Evolutionary conservation across 805 yeast species (phyloP).

Genomic region (Pichia ethanolica): DNA sequence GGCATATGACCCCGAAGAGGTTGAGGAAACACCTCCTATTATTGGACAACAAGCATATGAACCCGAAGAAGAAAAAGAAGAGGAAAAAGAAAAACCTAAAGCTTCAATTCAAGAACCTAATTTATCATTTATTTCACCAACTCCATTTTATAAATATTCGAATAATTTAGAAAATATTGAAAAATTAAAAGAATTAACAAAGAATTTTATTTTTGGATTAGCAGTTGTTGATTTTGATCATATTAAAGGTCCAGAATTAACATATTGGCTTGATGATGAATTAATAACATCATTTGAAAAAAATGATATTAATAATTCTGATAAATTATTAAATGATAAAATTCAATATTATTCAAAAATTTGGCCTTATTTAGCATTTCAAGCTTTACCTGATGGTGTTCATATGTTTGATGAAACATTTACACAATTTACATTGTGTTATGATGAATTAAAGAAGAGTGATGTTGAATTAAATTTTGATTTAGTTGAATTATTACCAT

Average conservation of each 20-base stretch:
- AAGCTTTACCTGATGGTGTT: constrained; percentile 93
- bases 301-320: not conserved
- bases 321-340: constrained; percentile 20
- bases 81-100: not conserved
- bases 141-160: constrained; percentile 8
- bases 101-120: not conserved
- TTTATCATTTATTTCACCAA: not conserved
- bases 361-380: constrained; percentile 90
- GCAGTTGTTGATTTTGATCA: constrained; percentile 93
- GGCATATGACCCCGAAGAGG: too few relatives aligned
- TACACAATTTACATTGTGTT: constrained; percentile 78
- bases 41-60: not conserved
- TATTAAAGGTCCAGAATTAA: constrained; percentile 86
- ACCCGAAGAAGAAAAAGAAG: not conserved
- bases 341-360: constrained; percentile 31
- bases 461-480: constrained; percentile 38
- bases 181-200: constrained; percentile 3
- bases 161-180: constrained; percentile 1
- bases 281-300: not conserved
- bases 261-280: constrained; percentile 64
- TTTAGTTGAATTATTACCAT: not conserved
- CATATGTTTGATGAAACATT: constrained; percentile 92
- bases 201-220: constrained; percentile 59
- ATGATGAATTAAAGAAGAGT: constrained; percentile 44
- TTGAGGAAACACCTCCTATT: not conserved